Percentiles rank a stretch among this genome's conserved stretches.
These are phyloP conservation scores for Suillus alpinus DNA, from an alignment of 768 basidiomycete species.

Conservation along the genomic window DNA sequence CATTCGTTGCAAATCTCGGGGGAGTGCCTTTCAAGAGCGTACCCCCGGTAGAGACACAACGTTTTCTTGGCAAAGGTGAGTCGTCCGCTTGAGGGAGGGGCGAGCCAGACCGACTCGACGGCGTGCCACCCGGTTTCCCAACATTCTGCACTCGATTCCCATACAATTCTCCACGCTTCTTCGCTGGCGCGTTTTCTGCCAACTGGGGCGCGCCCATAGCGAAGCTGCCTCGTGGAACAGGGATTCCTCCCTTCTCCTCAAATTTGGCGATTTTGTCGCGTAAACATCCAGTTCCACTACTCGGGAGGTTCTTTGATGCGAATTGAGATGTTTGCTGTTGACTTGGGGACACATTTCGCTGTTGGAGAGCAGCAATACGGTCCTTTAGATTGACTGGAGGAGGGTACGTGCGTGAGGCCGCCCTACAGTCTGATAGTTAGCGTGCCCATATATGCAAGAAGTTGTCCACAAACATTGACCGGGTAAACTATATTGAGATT, in stretches of 20 bases:
- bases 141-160: constrained; percentile 61
- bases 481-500: neutral
- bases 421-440: constrained; percentile 23
- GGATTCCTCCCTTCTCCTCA: constrained; percentile 73
- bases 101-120: constrained; percentile 18
- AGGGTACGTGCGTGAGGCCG: constrained; percentile 22
- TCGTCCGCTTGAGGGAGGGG: constrained; percentile 16
- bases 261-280: constrained; percentile 79
- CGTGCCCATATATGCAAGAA: neutral
- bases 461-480: constrained; percentile 18
- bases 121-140: constrained; percentile 20
- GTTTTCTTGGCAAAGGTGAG: constrained; percentile 22
- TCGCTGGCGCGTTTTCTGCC: constrained; percentile 42
- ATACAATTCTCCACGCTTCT: constrained; percentile 65
- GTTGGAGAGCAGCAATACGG: constrained; percentile 79
- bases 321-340: constrained; percentile 34
- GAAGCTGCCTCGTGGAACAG: constrained; percentile 73
- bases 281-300: constrained; percentile 30
- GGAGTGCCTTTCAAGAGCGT: constrained; percentile 14
- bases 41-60: constrained; percentile 27
- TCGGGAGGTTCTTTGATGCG: constrained; percentile 26
- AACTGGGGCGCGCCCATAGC: constrained; percentile 63
- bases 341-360: constrained; percentile 36
- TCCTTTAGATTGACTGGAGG: constrained; percentile 63
- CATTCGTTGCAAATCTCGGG: constrained; percentile 13